Evolutionary conservation across 768 basidiomycete genomes (phyloP), one percentile per base, ranked within the genome.

Genomic region (Leucocoprinus sp.): DNA sequence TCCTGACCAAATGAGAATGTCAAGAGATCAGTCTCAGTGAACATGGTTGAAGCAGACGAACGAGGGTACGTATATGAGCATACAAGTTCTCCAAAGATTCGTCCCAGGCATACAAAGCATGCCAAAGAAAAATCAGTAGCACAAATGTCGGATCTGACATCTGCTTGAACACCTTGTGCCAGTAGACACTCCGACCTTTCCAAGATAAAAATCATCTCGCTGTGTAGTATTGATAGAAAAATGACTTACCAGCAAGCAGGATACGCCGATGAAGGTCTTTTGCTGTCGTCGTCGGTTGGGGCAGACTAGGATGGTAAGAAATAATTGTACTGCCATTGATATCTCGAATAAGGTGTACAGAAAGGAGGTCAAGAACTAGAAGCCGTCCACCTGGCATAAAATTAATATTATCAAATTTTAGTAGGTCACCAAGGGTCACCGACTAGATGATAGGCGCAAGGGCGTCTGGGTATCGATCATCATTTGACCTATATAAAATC

Each of bases 81-180:
- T 78, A 79, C 7, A 81, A 58, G 26, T 64, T 58, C 50, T 79
- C 78, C 11, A 80, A 55, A 0, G 76, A 67, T 54, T 80, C 70
- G 45, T 81, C 78, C 76, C 77, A 81, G 0, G 75, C 72, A 50
- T 80, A 81, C 39, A 80, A 49, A 1, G 76, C 70, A 46, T 80
- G 74, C 79, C 78, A 80, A n/a, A 80, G 58, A 28, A 71, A 70
- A 4, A 70, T 64, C 5, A 81, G 57, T 18, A 80, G 59, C 0
- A 78, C 52, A 46, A 79, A 76, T 0, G 79, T 79, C 1, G 77
- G 76, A 48, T 80, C 79, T 4, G 59, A 55, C 1, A 71, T 68
- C 31, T 56, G 58, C 50, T 55, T 50, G 24, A 69, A 63, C 35
- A 69, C 64, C 28, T 60, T 65, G 48, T 67, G 63, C 71, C 72